Conservation (phyloP, 1,284 basidiomycete species). For the Pseudozyma pruni region DNA sequence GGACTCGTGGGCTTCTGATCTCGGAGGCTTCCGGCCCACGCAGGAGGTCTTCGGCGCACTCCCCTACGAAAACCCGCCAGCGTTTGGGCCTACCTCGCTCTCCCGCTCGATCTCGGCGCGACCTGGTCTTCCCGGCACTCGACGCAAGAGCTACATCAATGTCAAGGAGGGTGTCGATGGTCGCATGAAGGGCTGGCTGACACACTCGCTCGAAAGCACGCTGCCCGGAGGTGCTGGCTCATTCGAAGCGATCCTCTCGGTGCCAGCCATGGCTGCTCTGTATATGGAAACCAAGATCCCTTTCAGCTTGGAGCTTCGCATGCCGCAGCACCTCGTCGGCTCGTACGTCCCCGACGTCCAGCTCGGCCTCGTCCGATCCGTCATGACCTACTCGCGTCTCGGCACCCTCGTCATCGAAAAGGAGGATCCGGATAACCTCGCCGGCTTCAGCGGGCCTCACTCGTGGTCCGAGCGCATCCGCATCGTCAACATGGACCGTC, state of each 20-base stretch:
- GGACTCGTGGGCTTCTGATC: slow-evolving; percentile 44
- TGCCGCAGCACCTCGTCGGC: slow-evolving; percentile 27
- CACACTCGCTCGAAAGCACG: slow-evolving; percentile 40
- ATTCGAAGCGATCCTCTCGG: slow-evolving; percentile 46
- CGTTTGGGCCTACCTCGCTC: slow-evolving; percentile 13
- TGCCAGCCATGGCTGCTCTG: slow-evolving; percentile 47
- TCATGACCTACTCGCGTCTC: slow-evolving; percentile 49
- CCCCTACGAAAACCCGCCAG: slow-evolving; percentile 16
- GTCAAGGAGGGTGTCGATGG: slow-evolving; percentile 52
- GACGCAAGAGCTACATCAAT: slow-evolving; percentile 50
- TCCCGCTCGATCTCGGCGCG: slow-evolving; percentile 18
- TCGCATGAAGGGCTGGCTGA: slow-evolving; percentile 50
- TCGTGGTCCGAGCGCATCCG: slow-evolving; percentile 51
- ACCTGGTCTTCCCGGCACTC: slow-evolving; percentile 12
- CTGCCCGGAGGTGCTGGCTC: slow-evolving; percentile 22
- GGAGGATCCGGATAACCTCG: slow-evolving; percentile 45
- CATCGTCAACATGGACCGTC: slow-evolving; percentile 42
- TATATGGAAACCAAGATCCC: slow-evolving; percentile 55
- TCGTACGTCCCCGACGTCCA: slow-evolving; percentile 35
- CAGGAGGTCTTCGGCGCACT: slow-evolving; percentile 49
- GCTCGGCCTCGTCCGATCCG: slow-evolving; percentile 40
- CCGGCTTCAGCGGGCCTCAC: slow-evolving; percentile 40
- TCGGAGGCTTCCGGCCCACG: slow-evolving; percentile 39
- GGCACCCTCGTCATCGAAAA: slow-evolving; percentile 48
- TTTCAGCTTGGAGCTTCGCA: slow-evolving; percentile 45